Evolutionary conservation across 192 early-diverging fungal species (phyloP).

Genomic region (Chytriomyces sp.): DNA sequence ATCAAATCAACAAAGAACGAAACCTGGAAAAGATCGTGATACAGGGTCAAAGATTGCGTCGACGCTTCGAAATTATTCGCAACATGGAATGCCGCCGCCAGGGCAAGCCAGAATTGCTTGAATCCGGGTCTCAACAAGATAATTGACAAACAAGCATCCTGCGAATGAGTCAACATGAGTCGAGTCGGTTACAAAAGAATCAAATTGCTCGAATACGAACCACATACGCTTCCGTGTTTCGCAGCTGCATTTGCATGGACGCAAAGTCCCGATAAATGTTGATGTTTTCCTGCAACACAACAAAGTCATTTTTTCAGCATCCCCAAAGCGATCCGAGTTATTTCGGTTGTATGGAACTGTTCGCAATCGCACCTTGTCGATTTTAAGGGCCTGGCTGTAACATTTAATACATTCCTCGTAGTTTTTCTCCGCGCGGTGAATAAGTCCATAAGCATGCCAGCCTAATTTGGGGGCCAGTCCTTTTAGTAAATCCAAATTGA

Average conservation of each 20-base stretch:
- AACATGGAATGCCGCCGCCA: constrained; percentile 85
- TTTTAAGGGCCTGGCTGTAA: constrained; percentile 85
- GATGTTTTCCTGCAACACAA: constrained; percentile 73
- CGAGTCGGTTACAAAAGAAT: background rate
- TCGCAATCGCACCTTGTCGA: constrained; percentile 66
- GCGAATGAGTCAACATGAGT: background rate
- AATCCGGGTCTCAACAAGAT: constrained; percentile 71
- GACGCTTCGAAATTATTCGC: constrained; percentile 77
- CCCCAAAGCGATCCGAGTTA: constrained; percentile 1
- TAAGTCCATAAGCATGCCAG: constrained; percentile 97
- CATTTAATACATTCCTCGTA: constrained; percentile 92
- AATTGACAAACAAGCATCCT: constrained; percentile 48
- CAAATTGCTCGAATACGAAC: constrained; percentile 47
- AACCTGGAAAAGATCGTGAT: constrained; percentile 74
- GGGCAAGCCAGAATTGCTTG: constrained; percentile 82
- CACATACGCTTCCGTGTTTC: constrained; percentile 80
- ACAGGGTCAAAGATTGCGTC: constrained; percentile 68
- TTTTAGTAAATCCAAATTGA: no score
- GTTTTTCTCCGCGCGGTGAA: constrained; percentile 90
- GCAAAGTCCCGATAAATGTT: constrained; percentile 92
- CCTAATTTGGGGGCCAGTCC: constrained; percentile 46
- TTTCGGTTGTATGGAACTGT: background rate
- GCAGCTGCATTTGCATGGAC: constrained; percentile 82
- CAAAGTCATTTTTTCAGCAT: background rate
- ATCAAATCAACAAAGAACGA: background rate